Evolutionary conservation across 768 basidiomycete genomes (phyloP).

Genomic region (Leccinum variicolor): DNA sequence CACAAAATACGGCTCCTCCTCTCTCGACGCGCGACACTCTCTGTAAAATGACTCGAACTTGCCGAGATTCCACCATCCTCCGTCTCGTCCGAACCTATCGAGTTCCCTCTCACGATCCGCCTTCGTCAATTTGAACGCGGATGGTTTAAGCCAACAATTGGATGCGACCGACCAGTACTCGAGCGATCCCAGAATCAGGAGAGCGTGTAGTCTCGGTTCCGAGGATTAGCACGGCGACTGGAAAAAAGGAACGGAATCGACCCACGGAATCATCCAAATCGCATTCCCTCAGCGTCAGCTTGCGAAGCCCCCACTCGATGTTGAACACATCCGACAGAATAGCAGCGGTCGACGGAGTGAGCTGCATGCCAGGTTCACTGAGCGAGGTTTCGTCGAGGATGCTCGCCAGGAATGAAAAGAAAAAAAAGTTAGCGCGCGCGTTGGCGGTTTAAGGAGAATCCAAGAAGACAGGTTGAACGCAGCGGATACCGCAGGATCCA

Average conservation of each 20-base stretch:
- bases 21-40: slow-evolving; percentile 77
- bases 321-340: slow-evolving; percentile 88
- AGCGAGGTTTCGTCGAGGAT: no score
- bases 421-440: slow-evolving; percentile 19
- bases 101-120: slow-evolving; percentile 60
- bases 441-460: neutral
- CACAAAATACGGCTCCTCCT: slow-evolving; percentile 58
- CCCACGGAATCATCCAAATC: no score
- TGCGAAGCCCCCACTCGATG: slow-evolving; percentile 34
- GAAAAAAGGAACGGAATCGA: neutral
- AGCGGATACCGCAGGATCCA: slow-evolving; percentile 57
- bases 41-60: slow-evolving; percentile 60
- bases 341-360: slow-evolving; percentile 40
- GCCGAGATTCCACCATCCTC: slow-evolving; percentile 71
- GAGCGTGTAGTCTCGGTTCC: no score
- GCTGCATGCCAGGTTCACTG: no score
- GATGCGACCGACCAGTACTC: slow-evolving; percentile 84
- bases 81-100: slow-evolving; percentile 29
- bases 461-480: slow-evolving; percentile 60
- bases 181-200: no score
- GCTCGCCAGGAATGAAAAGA: no score
- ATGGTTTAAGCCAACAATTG: slow-evolving; percentile 65
- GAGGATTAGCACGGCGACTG: no score
- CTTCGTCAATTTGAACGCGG: slow-evolving; percentile 65
- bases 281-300: slow-evolving; percentile 47